These are phyloP conservation scores for Lavandula angustifolia DNA, from an alignment of 257 asterid species.

Conservation along the genomic window DNA sequence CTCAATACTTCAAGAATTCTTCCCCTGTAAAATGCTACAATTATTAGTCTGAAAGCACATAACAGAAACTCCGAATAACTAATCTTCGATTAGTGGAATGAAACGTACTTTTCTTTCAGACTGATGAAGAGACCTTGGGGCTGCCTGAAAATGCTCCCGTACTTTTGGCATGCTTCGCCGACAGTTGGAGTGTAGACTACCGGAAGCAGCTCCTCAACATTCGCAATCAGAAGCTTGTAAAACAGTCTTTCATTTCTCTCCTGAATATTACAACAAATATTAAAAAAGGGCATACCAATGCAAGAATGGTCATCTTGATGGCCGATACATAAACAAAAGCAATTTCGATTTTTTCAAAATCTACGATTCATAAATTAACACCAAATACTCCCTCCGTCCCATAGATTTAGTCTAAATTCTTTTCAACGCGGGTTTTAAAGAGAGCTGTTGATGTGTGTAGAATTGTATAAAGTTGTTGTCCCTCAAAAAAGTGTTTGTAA, in stretches of 20 bases:
- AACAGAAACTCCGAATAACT: constrained; percentile 10
- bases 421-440: too few relatives aligned
- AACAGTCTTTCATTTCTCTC: constrained; percentile 88
- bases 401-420: too few relatives aligned
- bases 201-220: constrained; percentile 97
- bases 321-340: too few relatives aligned
- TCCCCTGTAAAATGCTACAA: constrained; percentile 60
- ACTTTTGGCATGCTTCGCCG: constrained; percentile 98
- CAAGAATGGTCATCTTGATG: neutral
- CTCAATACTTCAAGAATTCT: constrained; percentile 87
- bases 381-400: too few relatives aligned
- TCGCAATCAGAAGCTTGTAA: constrained; percentile 91
- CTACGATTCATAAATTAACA: too few relatives aligned
- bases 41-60: constrained; percentile 26
- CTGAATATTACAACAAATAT: constrained; percentile 40
- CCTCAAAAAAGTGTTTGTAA: too few relatives aligned
- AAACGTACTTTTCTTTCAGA: constrained; percentile 80
- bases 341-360: too few relatives aligned
- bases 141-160: constrained; percentile 93
- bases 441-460: too few relatives aligned
- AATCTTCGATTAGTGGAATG: neutral
- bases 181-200: constrained; percentile 99
- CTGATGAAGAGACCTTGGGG: constrained; percentile 99
- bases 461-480: too few relatives aligned
- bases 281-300: neutral